Conservation (phyloP, 345 rosid genomes). For the Brassica incana region DNA sequence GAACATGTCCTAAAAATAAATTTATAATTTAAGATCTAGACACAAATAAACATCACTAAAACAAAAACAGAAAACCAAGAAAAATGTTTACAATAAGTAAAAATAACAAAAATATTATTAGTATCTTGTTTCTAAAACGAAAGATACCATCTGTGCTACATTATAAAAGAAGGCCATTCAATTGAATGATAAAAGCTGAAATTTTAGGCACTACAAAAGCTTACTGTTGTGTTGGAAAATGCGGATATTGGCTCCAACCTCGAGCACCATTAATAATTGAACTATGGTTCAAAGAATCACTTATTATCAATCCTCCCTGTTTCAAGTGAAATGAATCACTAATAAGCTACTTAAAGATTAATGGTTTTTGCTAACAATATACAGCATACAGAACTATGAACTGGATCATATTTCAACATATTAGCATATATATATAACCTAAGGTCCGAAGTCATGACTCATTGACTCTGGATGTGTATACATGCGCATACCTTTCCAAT, state of each 20-base stretch:
- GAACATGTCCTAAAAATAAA: not conserved
- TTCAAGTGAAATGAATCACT: conserved; percentile 1
- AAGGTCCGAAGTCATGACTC: not conserved
- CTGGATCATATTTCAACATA: not conserved
- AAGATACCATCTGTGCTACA: not conserved
- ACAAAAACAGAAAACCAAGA: not conserved
- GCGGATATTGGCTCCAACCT: conserved; percentile 86
- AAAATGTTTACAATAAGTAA: not conserved
- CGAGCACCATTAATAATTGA: conserved; percentile 96
- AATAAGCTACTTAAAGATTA: conserved; percentile 10
- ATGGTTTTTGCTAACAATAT: not conserved
- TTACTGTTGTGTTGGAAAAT: conserved; percentile 95
- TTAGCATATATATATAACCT: not conserved
- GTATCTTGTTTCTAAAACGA: not conserved
- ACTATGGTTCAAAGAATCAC: conserved; percentile 95
- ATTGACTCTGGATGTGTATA: conserved; percentile 3
- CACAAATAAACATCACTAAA: not conserved
- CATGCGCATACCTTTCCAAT: conserved; percentile 66
- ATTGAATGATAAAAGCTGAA: not conserved
- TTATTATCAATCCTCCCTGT: conserved; percentile 86
- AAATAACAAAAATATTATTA: too few species aligned
- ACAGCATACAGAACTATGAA: conserved; percentile 5
- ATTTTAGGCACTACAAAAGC: conserved; percentile 25
- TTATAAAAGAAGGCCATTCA: not conserved
- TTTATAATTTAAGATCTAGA: not conserved